Percentiles rank a stretch among this genome's conserved stretches.
phyloP scores from a whole-genome alignment of 2,329 filamentous ascomycete species.

The Emmonsia crescens region DNA sequence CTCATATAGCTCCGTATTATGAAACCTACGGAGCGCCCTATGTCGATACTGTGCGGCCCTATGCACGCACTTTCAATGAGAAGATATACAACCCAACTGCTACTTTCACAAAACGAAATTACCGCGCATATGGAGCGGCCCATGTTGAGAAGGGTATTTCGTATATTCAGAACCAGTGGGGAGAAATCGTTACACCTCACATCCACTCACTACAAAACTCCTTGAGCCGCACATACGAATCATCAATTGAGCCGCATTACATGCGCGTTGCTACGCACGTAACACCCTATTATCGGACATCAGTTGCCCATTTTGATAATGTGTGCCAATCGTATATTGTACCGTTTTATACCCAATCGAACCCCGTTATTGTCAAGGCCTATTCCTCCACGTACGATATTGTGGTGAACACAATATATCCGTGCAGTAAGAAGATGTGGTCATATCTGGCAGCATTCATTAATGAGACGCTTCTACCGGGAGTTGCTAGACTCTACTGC shows the following conservation, averaged over 20 bases:
- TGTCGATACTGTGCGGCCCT: constrained; percentile 64
- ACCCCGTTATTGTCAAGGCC: constrained; percentile 60
- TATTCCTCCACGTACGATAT: constrained; percentile 59
- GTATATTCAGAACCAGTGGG: constrained; percentile 64
- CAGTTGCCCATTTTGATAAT: constrained; percentile 51
- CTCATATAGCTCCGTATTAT: constrained; percentile 78
- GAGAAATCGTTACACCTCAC: constrained; percentile 64
- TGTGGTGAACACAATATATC: constrained; percentile 58
- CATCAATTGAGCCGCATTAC: constrained; percentile 63
- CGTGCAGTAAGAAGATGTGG: constrained; percentile 60
- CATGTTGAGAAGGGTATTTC: constrained; percentile 55
- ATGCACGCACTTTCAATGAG: constrained; percentile 48
- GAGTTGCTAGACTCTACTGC: constrained; percentile 66
- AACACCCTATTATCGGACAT: constrained; percentile 62
- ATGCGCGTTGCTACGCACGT: constrained; percentile 47
- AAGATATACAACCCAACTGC: constrained; percentile 58
- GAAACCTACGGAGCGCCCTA: constrained; percentile 73
- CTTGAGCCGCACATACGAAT: constrained; percentile 56
- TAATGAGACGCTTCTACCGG: constrained; percentile 68
- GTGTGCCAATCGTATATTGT: constrained; percentile 63
- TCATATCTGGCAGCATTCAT: constrained; percentile 60
- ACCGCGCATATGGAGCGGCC: constrained; percentile 63
- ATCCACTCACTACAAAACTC: constrained; percentile 53
- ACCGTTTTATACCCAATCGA: constrained; percentile 62
- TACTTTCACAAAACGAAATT: constrained; percentile 49